Conservation (phyloP, 202 grass and related monocot species). For the Bolboschoenoplectus hybrid region DNA sequence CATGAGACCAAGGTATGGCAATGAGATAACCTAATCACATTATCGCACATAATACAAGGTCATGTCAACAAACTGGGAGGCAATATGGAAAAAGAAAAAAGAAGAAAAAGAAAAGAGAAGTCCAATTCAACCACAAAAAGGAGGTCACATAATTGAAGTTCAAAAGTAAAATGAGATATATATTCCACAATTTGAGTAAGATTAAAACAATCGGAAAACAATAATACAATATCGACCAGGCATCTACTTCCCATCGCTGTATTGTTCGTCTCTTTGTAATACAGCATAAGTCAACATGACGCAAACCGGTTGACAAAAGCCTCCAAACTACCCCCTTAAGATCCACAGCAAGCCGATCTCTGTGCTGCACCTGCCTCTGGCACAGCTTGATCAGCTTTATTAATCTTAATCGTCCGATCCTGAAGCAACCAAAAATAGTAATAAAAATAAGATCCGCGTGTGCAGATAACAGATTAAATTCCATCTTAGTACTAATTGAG, state of each 20-base stretch:
- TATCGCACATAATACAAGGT: conserved; percentile 10
- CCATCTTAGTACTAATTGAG: not conserved
- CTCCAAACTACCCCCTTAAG: conserved; percentile 24
- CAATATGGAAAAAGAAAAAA: not conserved
- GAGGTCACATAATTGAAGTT: conserved; percentile 14
- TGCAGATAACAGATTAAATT: not conserved
- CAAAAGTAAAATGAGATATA: conserved; percentile 8
- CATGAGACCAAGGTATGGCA: not conserved
- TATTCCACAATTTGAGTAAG: conserved; percentile 23
- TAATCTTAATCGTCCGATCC: conserved; percentile 69
- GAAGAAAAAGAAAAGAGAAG: not conserved
- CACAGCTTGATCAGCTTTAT: conserved; percentile 47
- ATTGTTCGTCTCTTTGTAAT: conserved; percentile 18
- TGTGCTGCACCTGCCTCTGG: conserved; percentile 43
- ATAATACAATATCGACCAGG: conserved; percentile 11
- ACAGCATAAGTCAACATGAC: conserved; percentile 23
- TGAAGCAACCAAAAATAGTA: conserved; percentile 25
- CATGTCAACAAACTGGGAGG: not conserved
- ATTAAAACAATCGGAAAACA: conserved; percentile 36
- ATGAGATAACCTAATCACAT: conserved; percentile 12
- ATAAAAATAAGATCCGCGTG: not conserved
- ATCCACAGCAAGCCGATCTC: conserved; percentile 49
- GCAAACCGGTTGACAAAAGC: not conserved
- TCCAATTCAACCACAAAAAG: conserved; percentile 18
- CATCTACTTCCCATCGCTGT: conserved; percentile 1